A percentile compares a stretch with the other conserved stretches of the same genome.
These are phyloP conservation scores for Jamesozyma piceae DNA, from an alignment of 805 yeast genomes.

Conservation along the genomic window DNA sequence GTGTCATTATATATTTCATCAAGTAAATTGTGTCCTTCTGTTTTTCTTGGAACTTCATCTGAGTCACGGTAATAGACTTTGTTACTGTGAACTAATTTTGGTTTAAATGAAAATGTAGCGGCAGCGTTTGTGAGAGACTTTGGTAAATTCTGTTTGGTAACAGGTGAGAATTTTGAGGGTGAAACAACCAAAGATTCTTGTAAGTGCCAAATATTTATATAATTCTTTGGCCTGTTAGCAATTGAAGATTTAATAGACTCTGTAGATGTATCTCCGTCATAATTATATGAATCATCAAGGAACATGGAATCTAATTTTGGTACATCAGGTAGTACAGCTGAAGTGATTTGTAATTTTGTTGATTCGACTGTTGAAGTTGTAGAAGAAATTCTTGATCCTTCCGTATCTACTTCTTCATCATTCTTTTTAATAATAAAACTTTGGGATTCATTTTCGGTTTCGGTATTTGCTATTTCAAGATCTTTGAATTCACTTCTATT, in stretches of 20 bases:
- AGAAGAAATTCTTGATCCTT: background rate
- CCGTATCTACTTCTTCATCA: background rate
- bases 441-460: background rate
- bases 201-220: constrained; percentile 27
- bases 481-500: background rate
- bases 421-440: background rate
- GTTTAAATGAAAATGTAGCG: constrained; percentile 7
- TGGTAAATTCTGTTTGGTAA: background rate
- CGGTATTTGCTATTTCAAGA: background rate
- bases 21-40: background rate
- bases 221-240: constrained; percentile 15
- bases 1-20: background rate
- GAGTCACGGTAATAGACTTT: constrained; percentile 4
- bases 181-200: constrained; percentile 14
- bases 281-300: constrained; percentile 22
- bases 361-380: background rate
- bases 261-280: constrained; percentile 18
- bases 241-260: constrained; percentile 16
- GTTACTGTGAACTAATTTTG: constrained; percentile 8
- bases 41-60: background rate
- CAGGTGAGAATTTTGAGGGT: background rate
- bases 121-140: background rate
- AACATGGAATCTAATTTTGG: constrained; percentile 15
- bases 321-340: constrained; percentile 10
- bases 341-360: background rate